phyloP scores from a whole-genome alignment of 148 eudicot species.

The Vaccinium macrocarpon region DNA sequence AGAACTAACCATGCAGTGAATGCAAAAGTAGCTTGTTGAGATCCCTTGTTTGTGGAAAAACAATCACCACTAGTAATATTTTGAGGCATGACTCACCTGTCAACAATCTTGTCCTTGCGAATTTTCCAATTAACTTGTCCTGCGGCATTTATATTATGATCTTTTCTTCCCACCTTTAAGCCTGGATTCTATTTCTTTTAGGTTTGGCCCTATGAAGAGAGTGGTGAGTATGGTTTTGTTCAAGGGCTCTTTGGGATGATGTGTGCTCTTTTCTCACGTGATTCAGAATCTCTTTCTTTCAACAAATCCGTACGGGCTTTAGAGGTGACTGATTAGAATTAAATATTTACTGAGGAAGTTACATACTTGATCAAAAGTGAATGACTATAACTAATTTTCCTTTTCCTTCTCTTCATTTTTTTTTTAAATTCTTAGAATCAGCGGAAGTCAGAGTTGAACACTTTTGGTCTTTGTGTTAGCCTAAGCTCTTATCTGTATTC shows the following conservation, averaged over 20 bases:
- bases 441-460: slow-evolving; percentile 65
- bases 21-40: not conserved
- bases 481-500: slow-evolving; percentile 90
- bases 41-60: not conserved
- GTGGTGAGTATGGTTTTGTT: slow-evolving; percentile 77
- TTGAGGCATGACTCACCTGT: not conserved
- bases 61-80: not conserved
- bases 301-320: slow-evolving; percentile 29
- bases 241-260: slow-evolving; percentile 88
- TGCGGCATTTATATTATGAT: not conserved
- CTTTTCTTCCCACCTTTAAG: slow-evolving; percentile 4
- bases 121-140: not conserved
- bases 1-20: not conserved
- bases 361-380: not conserved
- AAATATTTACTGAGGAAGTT: not conserved
- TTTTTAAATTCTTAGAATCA: slow-evolving; percentile 39
- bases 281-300: slow-evolving; percentile 48
- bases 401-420: not conserved
- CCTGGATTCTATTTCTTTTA: slow-evolving; percentile 19
- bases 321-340: slow-evolving; percentile 43
- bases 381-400: not conserved
- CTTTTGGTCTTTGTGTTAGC: slow-evolving; percentile 70
- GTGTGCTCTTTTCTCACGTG: slow-evolving; percentile 62
- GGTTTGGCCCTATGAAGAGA: slow-evolving; percentile 98
- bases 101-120: not conserved